These are phyloP conservation scores for Paramyrothecium sp. DNA, from an alignment of 2,329 filamentous ascomycete species.

Conservation along the genomic window DNA sequence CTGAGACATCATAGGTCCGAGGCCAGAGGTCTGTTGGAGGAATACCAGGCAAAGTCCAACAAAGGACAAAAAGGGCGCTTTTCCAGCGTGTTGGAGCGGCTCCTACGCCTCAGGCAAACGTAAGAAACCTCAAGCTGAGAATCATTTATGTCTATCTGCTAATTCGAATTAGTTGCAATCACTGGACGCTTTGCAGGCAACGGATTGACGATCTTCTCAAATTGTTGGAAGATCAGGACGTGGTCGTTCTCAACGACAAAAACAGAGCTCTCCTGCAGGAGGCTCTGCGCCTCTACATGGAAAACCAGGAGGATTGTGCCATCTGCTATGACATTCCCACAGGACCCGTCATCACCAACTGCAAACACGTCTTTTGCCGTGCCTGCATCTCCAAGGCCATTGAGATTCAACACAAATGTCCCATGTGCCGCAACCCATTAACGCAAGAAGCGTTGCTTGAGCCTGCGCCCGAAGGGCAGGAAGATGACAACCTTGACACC, in stretches of 20 bases:
- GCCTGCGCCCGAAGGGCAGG: conserved; percentile 55
- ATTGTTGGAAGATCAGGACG: conserved; percentile 64
- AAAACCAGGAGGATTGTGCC: conserved; percentile 79
- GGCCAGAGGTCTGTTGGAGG: conserved; percentile 68
- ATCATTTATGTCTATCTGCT: background rate
- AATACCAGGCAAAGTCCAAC: conserved; percentile 49
- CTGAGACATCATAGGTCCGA: conserved; percentile 49
- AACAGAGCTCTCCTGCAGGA: conserved; percentile 72
- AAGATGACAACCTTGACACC: conserved; percentile 54
- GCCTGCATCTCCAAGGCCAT: conserved; percentile 74
- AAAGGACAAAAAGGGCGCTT: conserved; percentile 56
- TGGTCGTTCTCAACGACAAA: conserved; percentile 69
- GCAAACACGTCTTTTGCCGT: conserved; percentile 77
- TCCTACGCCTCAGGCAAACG: conserved; percentile 79
- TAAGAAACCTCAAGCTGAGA: conserved; percentile 21
- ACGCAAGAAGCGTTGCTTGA: conserved; percentile 60
- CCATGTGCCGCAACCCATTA: conserved; percentile 75
- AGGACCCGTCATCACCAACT: conserved; percentile 78
- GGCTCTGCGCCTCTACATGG: conserved; percentile 72
- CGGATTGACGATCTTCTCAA: conserved; percentile 71
- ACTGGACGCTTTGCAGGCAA: conserved; percentile 79
- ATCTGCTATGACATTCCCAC: conserved; percentile 75
- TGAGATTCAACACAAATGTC: conserved; percentile 74
- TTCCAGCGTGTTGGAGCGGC: conserved; percentile 73
- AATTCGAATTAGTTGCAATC: conserved; percentile 64